These are phyloP conservation scores for Orobanche coerulescens DNA, from an alignment of 257 asterid species.

Conservation along the genomic window DNA sequence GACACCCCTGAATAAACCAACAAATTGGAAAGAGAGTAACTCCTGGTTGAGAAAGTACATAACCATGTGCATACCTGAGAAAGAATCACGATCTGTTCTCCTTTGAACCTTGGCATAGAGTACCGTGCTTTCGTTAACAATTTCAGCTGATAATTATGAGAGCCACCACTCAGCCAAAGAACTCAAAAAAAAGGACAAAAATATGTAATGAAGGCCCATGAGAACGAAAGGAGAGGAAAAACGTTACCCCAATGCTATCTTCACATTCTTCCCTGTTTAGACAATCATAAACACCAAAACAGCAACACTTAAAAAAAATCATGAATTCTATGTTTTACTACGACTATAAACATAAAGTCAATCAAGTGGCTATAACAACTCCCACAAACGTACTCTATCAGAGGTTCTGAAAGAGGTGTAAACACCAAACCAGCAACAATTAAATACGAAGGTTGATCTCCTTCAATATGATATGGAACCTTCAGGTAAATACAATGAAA, in stretches of 20 bases:
- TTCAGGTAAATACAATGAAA: conserved; percentile 30
- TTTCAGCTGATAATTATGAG: conserved; percentile 47
- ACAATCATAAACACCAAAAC: conserved; percentile 10
- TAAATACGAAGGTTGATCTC: conserved; percentile 83
- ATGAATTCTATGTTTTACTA: conserved; percentile 7
- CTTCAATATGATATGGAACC: conserved; percentile 97
- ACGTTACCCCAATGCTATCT: conserved; percentile 77
- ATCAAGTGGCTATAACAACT: conserved; percentile 11
- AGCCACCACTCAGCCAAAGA: conserved; percentile 22
- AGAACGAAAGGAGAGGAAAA: not conserved
- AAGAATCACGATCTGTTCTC: conserved; percentile 77
- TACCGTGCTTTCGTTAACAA: conserved; percentile 80
- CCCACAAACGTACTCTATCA: conserved; percentile 53
- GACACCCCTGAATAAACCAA: not conserved
- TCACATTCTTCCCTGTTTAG: conserved; percentile 78
- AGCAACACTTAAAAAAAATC: conserved; percentile 6
- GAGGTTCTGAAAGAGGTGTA: conserved; percentile 92
- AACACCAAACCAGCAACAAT: conserved; percentile 96
- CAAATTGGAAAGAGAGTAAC: not conserved
- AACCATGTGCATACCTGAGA: conserved; percentile 61
- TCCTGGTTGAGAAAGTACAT: conserved; percentile 5
- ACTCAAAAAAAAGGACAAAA: conserved; percentile 11
- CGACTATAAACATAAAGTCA: not conserved
- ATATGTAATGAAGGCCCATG: not conserved
- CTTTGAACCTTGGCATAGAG: conserved; percentile 78